phyloP scores from a whole-genome alignment of 805 yeast species.

The Ogataea populi-albae region DNA sequence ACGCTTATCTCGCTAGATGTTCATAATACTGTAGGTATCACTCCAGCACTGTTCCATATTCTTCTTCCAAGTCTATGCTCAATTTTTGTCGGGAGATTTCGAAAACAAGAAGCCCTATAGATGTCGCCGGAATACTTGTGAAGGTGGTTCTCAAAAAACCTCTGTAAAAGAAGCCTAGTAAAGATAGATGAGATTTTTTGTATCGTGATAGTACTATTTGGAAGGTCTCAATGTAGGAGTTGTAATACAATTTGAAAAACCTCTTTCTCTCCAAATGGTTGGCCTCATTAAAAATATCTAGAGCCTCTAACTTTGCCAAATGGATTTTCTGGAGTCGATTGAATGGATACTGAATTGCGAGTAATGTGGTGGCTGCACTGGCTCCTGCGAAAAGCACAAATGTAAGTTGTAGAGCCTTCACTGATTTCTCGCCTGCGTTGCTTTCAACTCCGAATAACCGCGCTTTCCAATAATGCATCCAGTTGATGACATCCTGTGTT shows the following conservation, averaged over 20 bases:
- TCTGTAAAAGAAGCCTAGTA: slow-evolving; percentile 69
- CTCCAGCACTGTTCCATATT: slow-evolving; percentile 5
- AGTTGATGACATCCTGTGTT: slow-evolving; percentile 44
- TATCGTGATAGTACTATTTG: slow-evolving; percentile 55
- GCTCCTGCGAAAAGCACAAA: slow-evolving; percentile 84
- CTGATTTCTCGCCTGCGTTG: slow-evolving; percentile 23
- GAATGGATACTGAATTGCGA: slow-evolving; percentile 81
- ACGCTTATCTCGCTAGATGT: slow-evolving; percentile 61
- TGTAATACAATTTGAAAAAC: slow-evolving; percentile 54
- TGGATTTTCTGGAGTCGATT: slow-evolving; percentile 78
- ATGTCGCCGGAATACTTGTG: slow-evolving; percentile 82
- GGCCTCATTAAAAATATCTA: slow-evolving; percentile 57
- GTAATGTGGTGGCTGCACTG: slow-evolving; percentile 73
- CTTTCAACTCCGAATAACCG: slow-evolving; percentile 19
- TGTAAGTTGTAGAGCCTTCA: slow-evolving; percentile 56
- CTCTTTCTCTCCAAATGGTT: slow-evolving; percentile 24
- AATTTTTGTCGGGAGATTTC: slow-evolving; percentile 65
- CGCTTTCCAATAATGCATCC: slow-evolving; percentile 37
- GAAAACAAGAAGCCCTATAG: slow-evolving; percentile 78
- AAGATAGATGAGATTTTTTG: slow-evolving; percentile 50
- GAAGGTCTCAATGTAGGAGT: slow-evolving; percentile 75
- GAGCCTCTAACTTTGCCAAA: slow-evolving; percentile 72
- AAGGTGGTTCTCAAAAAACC: slow-evolving; percentile 74
- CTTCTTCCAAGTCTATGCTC: slow-evolving; percentile 28
- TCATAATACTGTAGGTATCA: slow-evolving; percentile 13